Conservation (phyloP, 1,139 yeast genomes). For the Eremothecium coryli region DNA sequence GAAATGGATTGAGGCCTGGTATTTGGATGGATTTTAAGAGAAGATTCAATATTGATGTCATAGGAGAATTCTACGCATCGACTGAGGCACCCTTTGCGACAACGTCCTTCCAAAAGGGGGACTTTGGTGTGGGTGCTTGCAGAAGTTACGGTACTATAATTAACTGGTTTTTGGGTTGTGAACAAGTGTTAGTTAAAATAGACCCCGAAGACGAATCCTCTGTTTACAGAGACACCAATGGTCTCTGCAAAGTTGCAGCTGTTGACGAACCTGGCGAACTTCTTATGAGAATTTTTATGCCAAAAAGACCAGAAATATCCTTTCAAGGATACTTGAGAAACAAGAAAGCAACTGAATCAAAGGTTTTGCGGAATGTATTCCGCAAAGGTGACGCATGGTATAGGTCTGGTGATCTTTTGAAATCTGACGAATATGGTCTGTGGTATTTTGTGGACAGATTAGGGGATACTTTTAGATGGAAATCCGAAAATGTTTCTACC, state of each 20-base stretch:
- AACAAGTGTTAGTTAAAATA: conserved; percentile 60
- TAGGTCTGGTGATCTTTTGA: conserved; percentile 78
- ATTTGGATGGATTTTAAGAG: conserved; percentile 77
- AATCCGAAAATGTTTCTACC: conserved; percentile 90
- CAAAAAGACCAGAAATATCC: conserved; percentile 54
- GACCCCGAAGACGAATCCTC: conserved; percentile 74
- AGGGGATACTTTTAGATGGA: conserved; percentile 97
- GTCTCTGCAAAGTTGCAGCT: conserved; percentile 45
- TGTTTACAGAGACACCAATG: conserved; percentile 62
- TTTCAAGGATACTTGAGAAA: conserved; percentile 90
- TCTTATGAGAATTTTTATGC: conserved; percentile 61
- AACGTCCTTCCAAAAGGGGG: conserved; percentile 72
- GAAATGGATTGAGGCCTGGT: conserved; percentile 90
- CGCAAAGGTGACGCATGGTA: conserved; percentile 87
- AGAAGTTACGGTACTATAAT: conserved; percentile 69
- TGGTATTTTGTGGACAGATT: conserved; percentile 83
- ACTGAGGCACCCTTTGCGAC: conserved; percentile 90
- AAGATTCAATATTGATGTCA: conserved; percentile 61
- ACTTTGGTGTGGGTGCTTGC: conserved; percentile 82
- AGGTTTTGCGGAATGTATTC: conserved; percentile 64
- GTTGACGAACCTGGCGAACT: conserved; percentile 78
- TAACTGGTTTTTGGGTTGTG: conserved; percentile 43
- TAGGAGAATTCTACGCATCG: conserved; percentile 92
- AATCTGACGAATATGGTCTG: conserved; percentile 57
- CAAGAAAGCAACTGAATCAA: conserved; percentile 66